phyloP scores from a whole-genome alignment of 768 basidiomycete genomes.

The Auriscalpium vulgare region DNA sequence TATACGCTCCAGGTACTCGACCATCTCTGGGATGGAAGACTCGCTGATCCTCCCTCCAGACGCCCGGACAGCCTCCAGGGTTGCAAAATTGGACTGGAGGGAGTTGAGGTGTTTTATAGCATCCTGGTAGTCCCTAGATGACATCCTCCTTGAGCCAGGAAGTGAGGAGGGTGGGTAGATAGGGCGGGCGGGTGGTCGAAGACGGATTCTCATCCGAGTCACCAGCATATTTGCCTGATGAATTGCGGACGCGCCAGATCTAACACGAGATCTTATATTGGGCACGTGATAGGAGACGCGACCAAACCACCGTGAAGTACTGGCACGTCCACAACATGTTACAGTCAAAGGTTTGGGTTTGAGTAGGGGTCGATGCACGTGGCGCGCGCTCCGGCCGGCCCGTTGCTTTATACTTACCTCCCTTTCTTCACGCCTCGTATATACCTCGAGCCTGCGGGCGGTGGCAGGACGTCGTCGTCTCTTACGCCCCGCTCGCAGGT shows the following conservation, averaged over 20 bases:
- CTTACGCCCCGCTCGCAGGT: too few species aligned
- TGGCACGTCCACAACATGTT: too few species aligned
- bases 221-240: background rate
- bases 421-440: too few species aligned
- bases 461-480: too few species aligned
- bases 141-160: constrained; percentile 36
- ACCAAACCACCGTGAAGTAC: too few species aligned
- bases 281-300: background rate
- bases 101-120: constrained; percentile 70
- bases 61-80: constrained; percentile 74
- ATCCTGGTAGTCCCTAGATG: constrained; percentile 59
- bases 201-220: background rate
- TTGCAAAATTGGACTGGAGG: constrained; percentile 90
- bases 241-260: background rate
- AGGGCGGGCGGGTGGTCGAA: background rate
- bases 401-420: too few species aligned
- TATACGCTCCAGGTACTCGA: constrained; percentile 80
- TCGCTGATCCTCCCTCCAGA: constrained; percentile 51
- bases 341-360: too few species aligned
- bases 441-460: too few species aligned
- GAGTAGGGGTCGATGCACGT: too few species aligned
- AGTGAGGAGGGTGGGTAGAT: background rate
- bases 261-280: background rate
- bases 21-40: constrained; percentile 79
- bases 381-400: too few species aligned